Base-by-base conservation (phyloP, 495 filamentous ascomycete species). In the Collariella sp. region DNA sequence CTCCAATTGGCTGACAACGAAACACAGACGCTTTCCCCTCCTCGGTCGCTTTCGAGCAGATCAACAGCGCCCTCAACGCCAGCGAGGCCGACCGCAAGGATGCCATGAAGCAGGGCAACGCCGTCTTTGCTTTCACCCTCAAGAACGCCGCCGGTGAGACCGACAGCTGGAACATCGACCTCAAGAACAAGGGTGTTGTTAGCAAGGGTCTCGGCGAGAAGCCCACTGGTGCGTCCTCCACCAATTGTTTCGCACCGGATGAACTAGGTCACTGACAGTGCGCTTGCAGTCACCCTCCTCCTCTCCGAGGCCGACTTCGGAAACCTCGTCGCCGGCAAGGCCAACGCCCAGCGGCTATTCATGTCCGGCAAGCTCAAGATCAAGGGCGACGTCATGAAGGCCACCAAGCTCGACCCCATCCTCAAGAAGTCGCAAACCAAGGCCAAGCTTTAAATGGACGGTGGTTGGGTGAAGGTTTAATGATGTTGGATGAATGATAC, bases 331-430 rank as follows among this genome's bases (percentile, higher is more conserved):
- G 67, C 79, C 46, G 93, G 94, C 62, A 90, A 95, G 79, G 89
- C 86, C 64, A 91, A 96, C 59, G 90, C 93, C 48, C 93, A 97
- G 80, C 83, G 83, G 62, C 71, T 98, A 53, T 98, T 97, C 76
- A 96, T 98, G 90, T 79, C 79, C 7, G 93, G 93, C 65, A 95
- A 95, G 78, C 78, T 98, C 65, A 98, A 96, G 85, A 82, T 97
- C 65, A 94, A 90, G 81, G 93, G 93, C 45, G 89, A 97, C 71
- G 84, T 98, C 45, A 97, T 97, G 94, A 95, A 94, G 82, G 93
- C 93, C 22, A 96, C 93, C 41, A 96, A 94, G 83, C 84, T 93
- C 72, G 89, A 96, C 70, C 89, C 90, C 49, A 83, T 96, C 66
- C 74, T 97, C 57, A 89, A 90, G 79, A 94, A 90, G 77, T 87